A percentile compares a stretch with the other conserved stretches of the same genome.
Conservation (phyloP, 2,329 filamentous ascomycete genomes). For the Colletotrichum sp. region DNA sequence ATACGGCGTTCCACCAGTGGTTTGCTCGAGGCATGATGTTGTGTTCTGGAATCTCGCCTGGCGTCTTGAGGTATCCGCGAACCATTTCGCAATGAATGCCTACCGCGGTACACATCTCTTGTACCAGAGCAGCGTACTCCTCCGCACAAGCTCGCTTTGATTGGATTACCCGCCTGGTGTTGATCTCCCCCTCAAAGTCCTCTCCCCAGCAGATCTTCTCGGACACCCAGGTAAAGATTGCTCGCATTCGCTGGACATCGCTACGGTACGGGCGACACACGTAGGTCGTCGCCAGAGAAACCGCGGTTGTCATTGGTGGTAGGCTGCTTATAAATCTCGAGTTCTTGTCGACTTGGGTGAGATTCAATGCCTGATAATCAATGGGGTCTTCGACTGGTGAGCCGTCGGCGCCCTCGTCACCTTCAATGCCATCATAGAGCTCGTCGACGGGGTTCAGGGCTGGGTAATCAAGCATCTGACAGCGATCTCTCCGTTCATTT, state of each 20-base stretch:
- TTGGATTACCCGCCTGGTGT: constrained; percentile 84
- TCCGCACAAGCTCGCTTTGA: constrained; percentile 84
- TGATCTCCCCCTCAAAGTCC: constrained; percentile 84
- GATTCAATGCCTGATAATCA: constrained; percentile 80
- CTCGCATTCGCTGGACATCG: constrained; percentile 89
- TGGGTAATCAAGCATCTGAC: constrained; percentile 92
- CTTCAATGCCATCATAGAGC: constrained; percentile 82
- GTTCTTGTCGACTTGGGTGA: constrained; percentile 93
- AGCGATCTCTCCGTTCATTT: constrained; percentile 83
- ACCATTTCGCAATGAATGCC: constrained; percentile 88
- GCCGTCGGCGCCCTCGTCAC: constrained; percentile 88
- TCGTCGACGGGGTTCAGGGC: constrained; percentile 90
- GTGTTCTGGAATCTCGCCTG: constrained; percentile 82
- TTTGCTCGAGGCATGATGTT: constrained; percentile 86
- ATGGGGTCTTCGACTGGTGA: constrained; percentile 81
- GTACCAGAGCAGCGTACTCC: constrained; percentile 86
- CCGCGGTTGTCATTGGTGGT: constrained; percentile 81
- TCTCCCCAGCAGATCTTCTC: constrained; percentile 97
- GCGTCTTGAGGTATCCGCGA: constrained; percentile 87
- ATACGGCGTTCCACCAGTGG: constrained; percentile 96
- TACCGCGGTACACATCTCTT: constrained; percentile 92
- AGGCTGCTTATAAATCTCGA: constrained; percentile 87
- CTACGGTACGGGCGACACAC: constrained; percentile 93
- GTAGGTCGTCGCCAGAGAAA: constrained; percentile 85
- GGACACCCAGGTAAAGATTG: constrained; percentile 97